phyloP scores from a whole-genome alignment of 768 basidiomycete genomes.

The Naganishia onofrii region DNA sequence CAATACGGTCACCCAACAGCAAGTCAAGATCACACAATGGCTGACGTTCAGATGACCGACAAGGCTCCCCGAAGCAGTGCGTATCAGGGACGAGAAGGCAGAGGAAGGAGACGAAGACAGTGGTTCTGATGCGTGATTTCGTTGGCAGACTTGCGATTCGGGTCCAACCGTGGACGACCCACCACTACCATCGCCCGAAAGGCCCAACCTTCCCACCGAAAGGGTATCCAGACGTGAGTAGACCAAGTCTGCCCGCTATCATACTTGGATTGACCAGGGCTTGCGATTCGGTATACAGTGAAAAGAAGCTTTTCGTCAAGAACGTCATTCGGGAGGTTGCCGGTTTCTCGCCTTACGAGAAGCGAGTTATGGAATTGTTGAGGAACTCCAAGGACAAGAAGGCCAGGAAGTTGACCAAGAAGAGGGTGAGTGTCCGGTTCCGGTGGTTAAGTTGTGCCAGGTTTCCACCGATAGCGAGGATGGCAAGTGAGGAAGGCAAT shows the following conservation, averaged over 20 bases:
- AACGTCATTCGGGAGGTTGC: conserved; percentile 93
- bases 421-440: conserved; percentile 69
- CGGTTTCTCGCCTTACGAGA: conserved; percentile 96
- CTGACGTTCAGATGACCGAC: conserved; percentile 27
- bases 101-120: background rate
- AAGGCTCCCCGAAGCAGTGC: conserved; percentile 27
- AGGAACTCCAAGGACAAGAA: conserved; percentile 99
- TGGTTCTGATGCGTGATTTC: background rate
- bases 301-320: conserved; percentile 90
- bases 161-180: conserved; percentile 82
- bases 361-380: conserved; percentile 94
- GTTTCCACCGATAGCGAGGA: background rate
- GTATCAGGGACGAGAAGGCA: background rate
- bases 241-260: background rate
- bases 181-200: conserved; percentile 77
- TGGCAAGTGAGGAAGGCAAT: background rate
- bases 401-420: conserved; percentile 98
- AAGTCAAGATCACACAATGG: conserved; percentile 22
- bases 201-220: conserved; percentile 79
- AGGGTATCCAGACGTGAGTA: conserved; percentile 71
- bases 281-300: conserved; percentile 41
- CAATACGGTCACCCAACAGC: background rate
- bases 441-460: background rate
- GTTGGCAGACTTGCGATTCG: conserved; percentile 71
- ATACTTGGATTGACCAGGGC: background rate